Evolutionary conservation across 352 stramenopile genomes (phyloP).

Genomic region (Globisporangium okanoganense): DNA sequence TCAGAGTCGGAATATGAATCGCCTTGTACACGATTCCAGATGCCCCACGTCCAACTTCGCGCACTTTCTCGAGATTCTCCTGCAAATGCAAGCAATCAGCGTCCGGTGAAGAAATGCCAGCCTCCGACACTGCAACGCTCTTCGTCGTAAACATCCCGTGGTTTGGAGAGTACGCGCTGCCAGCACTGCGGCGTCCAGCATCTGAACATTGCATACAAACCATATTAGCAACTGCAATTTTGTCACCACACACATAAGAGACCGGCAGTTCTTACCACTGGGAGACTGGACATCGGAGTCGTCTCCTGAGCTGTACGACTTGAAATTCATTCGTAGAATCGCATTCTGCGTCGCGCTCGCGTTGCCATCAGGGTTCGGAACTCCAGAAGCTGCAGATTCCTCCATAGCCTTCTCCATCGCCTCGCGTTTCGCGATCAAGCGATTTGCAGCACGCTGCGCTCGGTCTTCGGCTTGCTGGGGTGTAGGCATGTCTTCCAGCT

Average conservation of each 20-base stretch:
- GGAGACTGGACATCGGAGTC: conserved; percentile 68
- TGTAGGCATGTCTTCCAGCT: conserved; percentile 86
- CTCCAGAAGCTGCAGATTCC: conserved; percentile 19
- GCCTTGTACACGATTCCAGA: conserved; percentile 87
- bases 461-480: conserved; percentile 80
- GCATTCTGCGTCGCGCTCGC: conserved; percentile 56
- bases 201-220: conserved; percentile 16
- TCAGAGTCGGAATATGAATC: conserved; percentile 89
- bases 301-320: conserved; percentile 62
- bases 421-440: conserved; percentile 71
- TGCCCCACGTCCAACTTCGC: conserved; percentile 73
- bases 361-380: conserved; percentile 5
- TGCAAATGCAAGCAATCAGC: conserved; percentile 71
- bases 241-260: neutral
- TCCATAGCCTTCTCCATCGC: conserved; percentile 59
- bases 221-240: neutral
- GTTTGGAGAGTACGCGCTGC: conserved; percentile 85
- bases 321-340: conserved; percentile 65
- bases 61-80: conserved; percentile 79
- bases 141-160: conserved; percentile 86
- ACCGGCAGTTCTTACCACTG: conserved; percentile 29
- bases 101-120: conserved; percentile 82
- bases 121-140: conserved; percentile 79
- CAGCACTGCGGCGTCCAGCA: conserved; percentile 52
- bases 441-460: conserved; percentile 66